phyloP scores from a whole-genome alignment of 345 rosid species.

The Rhizophora mangle region DNA sequence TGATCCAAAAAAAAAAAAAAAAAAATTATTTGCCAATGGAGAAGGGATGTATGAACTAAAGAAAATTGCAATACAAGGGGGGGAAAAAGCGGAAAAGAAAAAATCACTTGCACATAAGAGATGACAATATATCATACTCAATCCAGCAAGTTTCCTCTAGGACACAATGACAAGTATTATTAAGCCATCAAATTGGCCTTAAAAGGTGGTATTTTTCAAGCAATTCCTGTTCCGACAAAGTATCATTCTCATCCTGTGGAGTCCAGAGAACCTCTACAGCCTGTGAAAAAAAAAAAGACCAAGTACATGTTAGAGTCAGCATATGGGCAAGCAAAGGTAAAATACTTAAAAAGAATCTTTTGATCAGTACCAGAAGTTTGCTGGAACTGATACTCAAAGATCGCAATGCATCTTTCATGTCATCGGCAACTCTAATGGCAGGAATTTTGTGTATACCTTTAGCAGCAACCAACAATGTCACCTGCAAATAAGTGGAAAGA shows the following conservation, averaged over 20 bases:
- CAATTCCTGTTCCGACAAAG: conserved; percentile 25
- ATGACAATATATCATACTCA: neutral
- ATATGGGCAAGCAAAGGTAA: neutral
- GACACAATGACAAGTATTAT: neutral
- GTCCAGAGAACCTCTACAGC: conserved; percentile 40
- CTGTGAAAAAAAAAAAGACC: conserved; percentile 1
- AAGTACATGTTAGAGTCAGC: neutral
- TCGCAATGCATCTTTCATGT: conserved; percentile 20
- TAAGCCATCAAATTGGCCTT: conserved; percentile 8
- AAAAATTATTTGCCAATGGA: no score
- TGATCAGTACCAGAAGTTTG: conserved; percentile 18
- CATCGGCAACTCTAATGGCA: conserved; percentile 8
- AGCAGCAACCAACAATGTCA: conserved; percentile 17
- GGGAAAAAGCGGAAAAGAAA: no score
- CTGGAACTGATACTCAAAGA: conserved; percentile 11
- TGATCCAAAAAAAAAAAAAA: no score
- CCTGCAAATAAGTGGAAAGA: conserved; percentile 4
- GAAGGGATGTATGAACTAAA: no score
- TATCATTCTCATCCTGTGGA: conserved; percentile 31
- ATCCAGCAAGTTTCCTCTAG: neutral
- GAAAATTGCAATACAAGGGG: no score
- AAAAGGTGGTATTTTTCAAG: conserved; percentile 23
- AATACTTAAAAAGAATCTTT: neutral
- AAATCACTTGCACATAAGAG: no score
- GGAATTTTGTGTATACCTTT: conserved; percentile 16